A percentile compares a stretch with the other conserved stretches of the same genome.
phyloP scores from a whole-genome alignment of 2,329 filamentous ascomycete genomes.

The Penicillium concentricum region DNA sequence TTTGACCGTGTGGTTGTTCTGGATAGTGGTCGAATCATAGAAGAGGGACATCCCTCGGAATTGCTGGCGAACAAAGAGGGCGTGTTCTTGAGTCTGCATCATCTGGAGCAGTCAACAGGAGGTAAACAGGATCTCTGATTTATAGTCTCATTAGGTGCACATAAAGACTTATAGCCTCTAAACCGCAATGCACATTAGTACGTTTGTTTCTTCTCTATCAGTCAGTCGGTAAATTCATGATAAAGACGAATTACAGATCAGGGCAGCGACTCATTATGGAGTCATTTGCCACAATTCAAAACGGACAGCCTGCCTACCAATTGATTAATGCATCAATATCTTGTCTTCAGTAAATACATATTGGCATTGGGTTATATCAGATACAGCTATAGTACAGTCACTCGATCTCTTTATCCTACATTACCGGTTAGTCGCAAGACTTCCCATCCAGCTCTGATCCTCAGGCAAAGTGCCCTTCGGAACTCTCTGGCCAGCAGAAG shows the following conservation, averaged over 20 bases:
- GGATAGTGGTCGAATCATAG: slow-evolving; percentile 12
- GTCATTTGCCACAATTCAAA: background rate
- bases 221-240: background rate
- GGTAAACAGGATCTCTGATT: background rate
- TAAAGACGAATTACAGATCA: background rate
- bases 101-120: background rate
- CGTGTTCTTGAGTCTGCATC: background rate
- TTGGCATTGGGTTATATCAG: background rate
- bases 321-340: background rate
- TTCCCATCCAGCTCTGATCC: slow-evolving; percentile 38
- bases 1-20: slow-evolving; percentile 20
- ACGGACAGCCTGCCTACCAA: background rate
- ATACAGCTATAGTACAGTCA: slow-evolving; percentile 2
- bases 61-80: background rate
- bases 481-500: slow-evolving; percentile 18
- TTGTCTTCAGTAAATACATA: background rate
- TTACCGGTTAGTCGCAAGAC: slow-evolving; percentile 23
- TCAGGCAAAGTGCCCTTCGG: slow-evolving; percentile 19
- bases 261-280: background rate
- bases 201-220: background rate
- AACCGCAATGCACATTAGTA: background rate
- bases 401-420: background rate
- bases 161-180: background rate
- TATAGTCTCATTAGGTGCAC: background rate
- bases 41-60: slow-evolving; percentile 11